Evolutionary conservation across 2,329 filamentous ascomycete species (phyloP).

Genomic region (Fusarium oxysporum): DNA sequence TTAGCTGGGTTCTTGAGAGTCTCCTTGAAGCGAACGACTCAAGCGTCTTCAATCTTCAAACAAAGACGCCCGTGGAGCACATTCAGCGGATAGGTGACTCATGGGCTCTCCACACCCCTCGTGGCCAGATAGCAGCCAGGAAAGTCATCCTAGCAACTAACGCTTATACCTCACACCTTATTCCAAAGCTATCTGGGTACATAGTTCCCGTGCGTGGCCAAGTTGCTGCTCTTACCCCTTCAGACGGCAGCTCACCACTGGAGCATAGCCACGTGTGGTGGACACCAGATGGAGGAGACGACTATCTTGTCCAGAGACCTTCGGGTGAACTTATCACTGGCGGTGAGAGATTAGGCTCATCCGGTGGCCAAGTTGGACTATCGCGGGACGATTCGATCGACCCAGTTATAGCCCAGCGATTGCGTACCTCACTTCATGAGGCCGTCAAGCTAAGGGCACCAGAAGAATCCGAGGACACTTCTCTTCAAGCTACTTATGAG

Average conservation of each 20-base stretch:
- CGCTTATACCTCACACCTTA: constrained; percentile 81
- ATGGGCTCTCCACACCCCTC: constrained; percentile 75
- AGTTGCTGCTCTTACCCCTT: constrained; percentile 74
- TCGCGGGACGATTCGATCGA: constrained; percentile 71
- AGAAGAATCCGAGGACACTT: constrained; percentile 53
- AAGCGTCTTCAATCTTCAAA: constrained; percentile 76
- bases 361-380: constrained; percentile 60
- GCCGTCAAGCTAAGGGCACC: constrained; percentile 57
- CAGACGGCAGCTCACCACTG: constrained; percentile 55
- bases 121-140: constrained; percentile 72
- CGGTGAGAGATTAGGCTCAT: constrained; percentile 71
- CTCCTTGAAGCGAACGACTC: constrained; percentile 57
- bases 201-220: constrained; percentile 84
- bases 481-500: constrained; percentile 67
- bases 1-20: constrained; percentile 75
- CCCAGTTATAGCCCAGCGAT: constrained; percentile 63
- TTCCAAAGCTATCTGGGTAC: constrained; percentile 75
- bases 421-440: constrained; percentile 59
- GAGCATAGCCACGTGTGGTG: constrained; percentile 74
- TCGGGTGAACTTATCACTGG: constrained; percentile 74
- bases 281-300: constrained; percentile 64
- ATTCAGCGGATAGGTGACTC: constrained; percentile 53
- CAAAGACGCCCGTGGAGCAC: constrained; percentile 72
- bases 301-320: constrained; percentile 80
- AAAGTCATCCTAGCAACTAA: constrained; percentile 84